Conservation (phyloP, 768 basidiomycete species). For the Leccinum rimulosum region DNA sequence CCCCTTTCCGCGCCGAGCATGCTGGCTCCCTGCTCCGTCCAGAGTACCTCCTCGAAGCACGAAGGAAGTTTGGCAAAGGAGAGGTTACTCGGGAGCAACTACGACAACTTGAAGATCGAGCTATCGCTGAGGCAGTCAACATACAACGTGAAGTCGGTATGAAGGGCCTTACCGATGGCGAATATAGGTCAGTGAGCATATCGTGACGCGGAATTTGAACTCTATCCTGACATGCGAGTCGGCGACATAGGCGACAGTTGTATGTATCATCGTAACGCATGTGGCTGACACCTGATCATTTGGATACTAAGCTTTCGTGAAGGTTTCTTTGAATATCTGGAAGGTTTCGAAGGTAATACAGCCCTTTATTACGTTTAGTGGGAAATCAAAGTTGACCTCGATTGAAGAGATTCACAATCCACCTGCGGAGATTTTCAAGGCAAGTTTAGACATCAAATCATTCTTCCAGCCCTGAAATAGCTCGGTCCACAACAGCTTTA, state of each 20-base stretch:
- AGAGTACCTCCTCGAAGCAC: conserved; percentile 36
- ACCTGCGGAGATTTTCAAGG: conserved; percentile 27
- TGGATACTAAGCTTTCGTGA: conserved; percentile 24
- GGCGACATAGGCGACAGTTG: conserved; percentile 22
- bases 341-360: conserved; percentile 26
- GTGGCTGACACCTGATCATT: not conserved
- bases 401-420: conserved; percentile 22
- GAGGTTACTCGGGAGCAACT: conserved; percentile 36
- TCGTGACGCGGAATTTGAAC: not conserved
- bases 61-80: conserved; percentile 34
- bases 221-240: conserved; percentile 1
- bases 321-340: conserved; percentile 27
- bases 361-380: not conserved
- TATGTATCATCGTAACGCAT: not conserved
- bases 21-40: conserved; percentile 45
- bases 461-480: not conserved
- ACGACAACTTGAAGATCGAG: conserved; percentile 36
- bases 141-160: conserved; percentile 25
- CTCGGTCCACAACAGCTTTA: conserved; percentile 19
- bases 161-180: not conserved
- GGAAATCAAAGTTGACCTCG: conserved; percentile 1
- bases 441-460: not conserved
- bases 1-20: conserved; percentile 47
- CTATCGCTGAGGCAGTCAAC: conserved; percentile 35
- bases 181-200: not conserved